Base-by-base conservation (phyloP, 2,329 filamentous ascomycete genomes). In the Bipolaris cookei region DNA sequence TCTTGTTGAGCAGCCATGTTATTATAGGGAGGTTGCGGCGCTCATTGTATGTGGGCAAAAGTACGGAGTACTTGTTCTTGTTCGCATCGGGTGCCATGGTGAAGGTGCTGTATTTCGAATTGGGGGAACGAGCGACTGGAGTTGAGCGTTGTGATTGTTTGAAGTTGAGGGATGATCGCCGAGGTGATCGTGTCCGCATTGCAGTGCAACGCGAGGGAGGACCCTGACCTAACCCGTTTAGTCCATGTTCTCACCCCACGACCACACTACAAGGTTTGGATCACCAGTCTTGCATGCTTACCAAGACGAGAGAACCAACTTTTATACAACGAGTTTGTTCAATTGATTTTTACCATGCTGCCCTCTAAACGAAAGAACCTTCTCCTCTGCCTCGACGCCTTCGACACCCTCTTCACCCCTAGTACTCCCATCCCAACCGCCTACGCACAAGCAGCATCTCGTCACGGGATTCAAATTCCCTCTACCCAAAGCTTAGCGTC, bases 11-110 rank as follows among this genome's bases (percentile, higher is more conserved):
- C 78, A 99, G 83, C 91, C 92, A 98, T 73, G 90, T 87, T 76
- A 98, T 92, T 77, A 99, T 95, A 72, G 95, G 95, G 67, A 99
- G 87, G 81, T 99, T 99, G 78, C 88, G 88, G 76, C 95, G 91
- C 86, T 99, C 95, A 79, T 99, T 98, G 87, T 97, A 99, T 61
- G 95, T 99, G 56, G 95, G 95, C 65, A 99, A 87, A 75, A 99
- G 94, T 76, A 99, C 89, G 67, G 94, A 97, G 85, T 97, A 99
- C 81, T 94, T 96, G 84, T 95, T 84, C 66, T 83, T 81, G 46
- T 77, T 66, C 46, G 76, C 70, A 54, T 61, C 67, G 13, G 67
- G 67, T 38, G 70, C 65, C 72, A 76, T 76, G 14, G 62, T 67
- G 59, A 48, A 46, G 51, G 54, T 37, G 61, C 49, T 54, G 56